phyloP scores from a whole-genome alignment of 2,329 filamentous ascomycete genomes.

The Fusarium robinianum region DNA sequence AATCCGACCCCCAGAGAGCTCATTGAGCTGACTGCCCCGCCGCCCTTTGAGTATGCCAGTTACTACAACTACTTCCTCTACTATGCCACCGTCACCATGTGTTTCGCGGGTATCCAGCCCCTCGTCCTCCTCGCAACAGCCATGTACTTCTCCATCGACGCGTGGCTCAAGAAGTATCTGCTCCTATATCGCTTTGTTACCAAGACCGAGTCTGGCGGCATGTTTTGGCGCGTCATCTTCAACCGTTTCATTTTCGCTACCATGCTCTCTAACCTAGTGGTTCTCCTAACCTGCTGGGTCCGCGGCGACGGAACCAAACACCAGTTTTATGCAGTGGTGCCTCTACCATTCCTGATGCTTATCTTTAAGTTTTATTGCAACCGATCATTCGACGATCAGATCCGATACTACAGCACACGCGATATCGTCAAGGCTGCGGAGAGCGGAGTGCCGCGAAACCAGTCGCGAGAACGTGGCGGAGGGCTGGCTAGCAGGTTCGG shows the following conservation, averaged over 20 bases:
- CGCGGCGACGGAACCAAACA: constrained; percentile 59
- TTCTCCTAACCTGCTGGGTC: constrained; percentile 75
- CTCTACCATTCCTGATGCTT: constrained; percentile 77
- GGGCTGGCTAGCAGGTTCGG: constrained; percentile 80
- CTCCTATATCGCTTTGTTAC: constrained; percentile 94
- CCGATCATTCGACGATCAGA: constrained; percentile 73
- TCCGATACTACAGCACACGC: constrained; percentile 77
- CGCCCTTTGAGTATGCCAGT: constrained; percentile 89
- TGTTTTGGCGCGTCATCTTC: constrained; percentile 89
- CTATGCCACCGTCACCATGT: constrained; percentile 87
- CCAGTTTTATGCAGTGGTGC: constrained; percentile 69
- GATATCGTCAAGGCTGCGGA: constrained; percentile 56
- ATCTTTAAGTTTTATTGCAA: constrained; percentile 87
- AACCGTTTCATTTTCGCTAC: constrained; percentile 89
- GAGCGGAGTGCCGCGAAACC: constrained; percentile 51
- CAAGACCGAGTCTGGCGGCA: constrained; percentile 92
- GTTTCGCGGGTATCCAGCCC: constrained; percentile 84
- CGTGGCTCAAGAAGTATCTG: constrained; percentile 92
- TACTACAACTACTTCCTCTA: constrained; percentile 99
- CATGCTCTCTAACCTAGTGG: constrained; percentile 77
- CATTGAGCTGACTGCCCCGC: constrained; percentile 91
- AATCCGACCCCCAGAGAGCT: constrained; percentile 87
- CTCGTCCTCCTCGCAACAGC: constrained; percentile 84
- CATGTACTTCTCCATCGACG: constrained; percentile 86
- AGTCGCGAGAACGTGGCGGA: constrained; percentile 62